Evolutionary conservation across 306 rosid genomes (phyloP).

Genomic region (Crotalaria pallida): DNA sequence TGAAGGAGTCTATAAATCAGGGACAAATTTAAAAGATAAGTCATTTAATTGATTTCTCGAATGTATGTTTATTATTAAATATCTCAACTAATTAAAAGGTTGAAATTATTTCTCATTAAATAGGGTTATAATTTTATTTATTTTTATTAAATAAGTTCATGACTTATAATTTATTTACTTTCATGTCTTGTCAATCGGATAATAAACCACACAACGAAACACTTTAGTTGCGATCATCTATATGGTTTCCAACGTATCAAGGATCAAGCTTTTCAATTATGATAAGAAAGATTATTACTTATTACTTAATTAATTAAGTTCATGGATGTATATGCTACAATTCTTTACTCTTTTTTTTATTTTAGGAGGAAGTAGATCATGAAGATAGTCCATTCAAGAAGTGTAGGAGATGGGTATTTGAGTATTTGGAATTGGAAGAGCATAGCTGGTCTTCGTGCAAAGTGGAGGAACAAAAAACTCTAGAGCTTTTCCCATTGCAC

Average conservation of each 20-base stretch:
- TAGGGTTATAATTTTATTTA: too few species aligned
- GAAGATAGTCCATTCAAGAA: constrained; percentile 77
- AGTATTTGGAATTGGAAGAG: constrained; percentile 54
- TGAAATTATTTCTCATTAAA: too few species aligned
- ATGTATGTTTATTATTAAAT: too few species aligned
- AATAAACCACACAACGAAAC: too few species aligned
- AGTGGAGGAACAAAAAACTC: constrained; percentile 66
- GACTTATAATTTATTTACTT: too few species aligned
- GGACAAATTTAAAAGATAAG: too few species aligned
- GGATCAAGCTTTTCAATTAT: neutral
- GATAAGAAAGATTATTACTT: too few species aligned
- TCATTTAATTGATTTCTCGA: too few species aligned
- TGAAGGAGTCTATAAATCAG: too few species aligned
- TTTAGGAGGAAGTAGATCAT: constrained; percentile 35
- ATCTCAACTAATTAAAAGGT: too few species aligned
- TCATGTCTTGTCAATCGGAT: too few species aligned
- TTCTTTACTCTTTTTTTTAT: neutral
- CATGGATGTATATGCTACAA: neutral
- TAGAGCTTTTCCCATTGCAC: constrained; percentile 92
- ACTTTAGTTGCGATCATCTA: neutral
- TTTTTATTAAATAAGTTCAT: too few species aligned
- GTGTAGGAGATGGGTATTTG: constrained; percentile 73
- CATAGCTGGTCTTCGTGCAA: constrained; percentile 30
- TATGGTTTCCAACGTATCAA: neutral
- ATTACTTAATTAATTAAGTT: neutral